Base-by-base conservation (phyloP, 371 early-diverging fungal genomes). In the Phascolomyces articulosus region DNA sequence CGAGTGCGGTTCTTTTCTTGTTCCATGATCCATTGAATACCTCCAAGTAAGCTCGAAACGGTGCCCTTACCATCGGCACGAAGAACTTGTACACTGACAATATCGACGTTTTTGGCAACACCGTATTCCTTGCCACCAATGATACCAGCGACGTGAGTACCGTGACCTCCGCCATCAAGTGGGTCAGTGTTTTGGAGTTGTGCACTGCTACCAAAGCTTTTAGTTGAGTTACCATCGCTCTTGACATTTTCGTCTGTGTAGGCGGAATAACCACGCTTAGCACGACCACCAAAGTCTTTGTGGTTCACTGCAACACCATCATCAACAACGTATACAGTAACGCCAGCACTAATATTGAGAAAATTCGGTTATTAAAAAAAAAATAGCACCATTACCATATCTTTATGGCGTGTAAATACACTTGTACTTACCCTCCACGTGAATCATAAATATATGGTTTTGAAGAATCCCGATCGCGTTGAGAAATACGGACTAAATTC, bases 71-170 rank as follows among this genome's bases (percentile, higher is more conserved):
- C 94, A 15, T 73, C 62, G 24, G 72, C 67, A 66, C 84, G 74
- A 18, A 98, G 77, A 15, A 96, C 95, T 77, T 95, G 94, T 53
- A 96, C 95, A 62, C 91, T 91, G 40, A 95, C 82, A 23, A 98
- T 55, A 23, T 73, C 87, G 41, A 85, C 91, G 65, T 94, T 92
- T 72, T 96, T 96, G 62, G 96, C 95, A 41, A 98, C 91, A 69
- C 97, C 98, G 72, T 83, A 91, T 0, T 78, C 85, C 31, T 75
- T 83, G 27, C 92, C 89, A 31, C 82, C 96, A 65, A 93, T 86
- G 28, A 90, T 90, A 55, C 95, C 93, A 54, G 93, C 86, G 34
- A 91, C 91, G 70, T 95, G 94, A 11, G 95, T 93, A 59, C 58
- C 60, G 62, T 65, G 65, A 21, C 65, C 65, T 21, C 65, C 65